Evolutionary conservation across 306 rosid species (phyloP), one percentile per base, ranked within the genome.

Genomic region (Gastrolobium villosum): DNA sequence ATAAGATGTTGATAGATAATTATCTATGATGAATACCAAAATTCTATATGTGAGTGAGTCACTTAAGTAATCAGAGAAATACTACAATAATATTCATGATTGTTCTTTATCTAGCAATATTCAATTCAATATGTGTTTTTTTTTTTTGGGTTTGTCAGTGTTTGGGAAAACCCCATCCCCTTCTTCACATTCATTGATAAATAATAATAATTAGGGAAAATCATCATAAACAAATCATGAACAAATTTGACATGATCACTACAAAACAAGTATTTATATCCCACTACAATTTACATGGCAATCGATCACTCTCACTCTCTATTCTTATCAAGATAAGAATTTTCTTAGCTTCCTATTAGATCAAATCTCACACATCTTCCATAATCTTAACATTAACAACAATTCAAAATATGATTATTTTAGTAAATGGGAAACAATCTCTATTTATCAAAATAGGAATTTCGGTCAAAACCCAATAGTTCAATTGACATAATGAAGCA

Each of bases 31-130:
- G 45, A 59, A 59, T 44, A 11, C 0, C 26, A 59, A 59, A 7
- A 26, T 74, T 46, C 43, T 35, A 73, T n/a, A 41, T 13, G n/a
- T 1, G 43, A 59, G 55, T 8, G 52, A 28, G 44, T 52, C 43
- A 52, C 6, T 4, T n/a, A 14, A 53, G 40, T 70, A 39, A 70
- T 36, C 43, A 49, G 80, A 7, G 52, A 43, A 53, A 71, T 36
- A 13, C 52, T 40, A 30, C 15, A 45, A 74, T n/a, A 28, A 14
- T 7, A 46, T 15, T 63, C 28, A 50, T 6, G 37, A 64, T 53
- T 52, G 48, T 37, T 76, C 52, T 36, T 64, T 64, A 39, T 37
- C 34, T 13, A 7, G 65, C 49, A 6, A 28, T 34, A 40, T 7
- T 44, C 39, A 46, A 28, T 46, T 48, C 28, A n/a, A 48, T 7